phyloP scores from a whole-genome alignment of 495 filamentous ascomycete genomes.

The Penicillium ucsense region DNA sequence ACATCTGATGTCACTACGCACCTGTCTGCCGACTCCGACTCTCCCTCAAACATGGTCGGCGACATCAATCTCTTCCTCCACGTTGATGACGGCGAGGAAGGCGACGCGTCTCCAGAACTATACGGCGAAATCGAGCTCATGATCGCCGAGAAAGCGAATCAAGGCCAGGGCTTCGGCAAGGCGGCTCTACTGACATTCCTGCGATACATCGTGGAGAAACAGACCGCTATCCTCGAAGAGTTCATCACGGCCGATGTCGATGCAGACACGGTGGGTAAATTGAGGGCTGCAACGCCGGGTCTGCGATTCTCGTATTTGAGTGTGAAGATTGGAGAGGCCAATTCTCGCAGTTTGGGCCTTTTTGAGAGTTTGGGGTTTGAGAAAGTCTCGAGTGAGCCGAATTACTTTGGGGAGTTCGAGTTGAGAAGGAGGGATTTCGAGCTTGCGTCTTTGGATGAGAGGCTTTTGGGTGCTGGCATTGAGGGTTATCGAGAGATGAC shows the following conservation, averaged over 20 bases:
- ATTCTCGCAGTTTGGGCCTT: conserved; percentile 45
- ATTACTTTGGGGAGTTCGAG: conserved; percentile 62
- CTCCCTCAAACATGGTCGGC: conserved; percentile 56
- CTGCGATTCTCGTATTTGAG: conserved; percentile 33
- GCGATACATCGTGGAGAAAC: conserved; percentile 45
- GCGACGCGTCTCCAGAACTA: conserved; percentile 28
- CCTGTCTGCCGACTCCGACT: conserved; percentile 37
- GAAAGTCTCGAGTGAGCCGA: conserved; percentile 37
- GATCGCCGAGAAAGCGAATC: conserved; percentile 55
- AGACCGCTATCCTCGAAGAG: conserved; percentile 47
- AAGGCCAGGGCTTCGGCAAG: conserved; percentile 55
- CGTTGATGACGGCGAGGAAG: conserved; percentile 35
- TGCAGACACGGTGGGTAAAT: conserved; percentile 5
- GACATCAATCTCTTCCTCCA: conserved; percentile 82
- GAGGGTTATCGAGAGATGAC: conserved; percentile 28
- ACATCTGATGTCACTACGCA: conserved; percentile 2
- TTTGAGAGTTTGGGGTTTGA: conserved; percentile 52
- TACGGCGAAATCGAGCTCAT: conserved; percentile 82
- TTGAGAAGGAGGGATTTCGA: conserved; percentile 33
- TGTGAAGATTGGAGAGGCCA: conserved; percentile 51
- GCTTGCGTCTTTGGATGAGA: conserved; percentile 10
- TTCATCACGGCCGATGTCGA: conserved; percentile 32
- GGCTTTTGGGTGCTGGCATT: conserved; percentile 23
- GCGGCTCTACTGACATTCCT: conserved; percentile 60
- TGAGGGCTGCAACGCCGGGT: conserved; percentile 1